A percentile compares a stretch with the other conserved stretches of the same genome.
Evolutionary conservation across 148 eudicot species (phyloP).

Genomic region (Heliosperma pusillum): DNA sequence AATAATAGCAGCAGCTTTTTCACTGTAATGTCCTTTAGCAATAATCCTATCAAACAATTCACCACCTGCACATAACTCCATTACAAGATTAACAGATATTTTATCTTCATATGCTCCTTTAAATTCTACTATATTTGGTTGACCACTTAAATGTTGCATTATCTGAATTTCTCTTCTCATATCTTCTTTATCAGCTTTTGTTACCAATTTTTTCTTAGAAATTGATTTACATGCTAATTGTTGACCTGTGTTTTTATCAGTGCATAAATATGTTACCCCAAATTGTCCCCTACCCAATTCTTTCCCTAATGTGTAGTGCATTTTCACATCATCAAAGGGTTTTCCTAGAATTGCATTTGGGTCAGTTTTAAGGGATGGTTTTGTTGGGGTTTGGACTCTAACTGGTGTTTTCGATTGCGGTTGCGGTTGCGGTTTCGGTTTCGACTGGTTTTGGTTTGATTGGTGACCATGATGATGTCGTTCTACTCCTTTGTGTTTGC

Average conservation of each 20-base stretch:
- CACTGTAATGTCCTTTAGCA: constrained; percentile 76
- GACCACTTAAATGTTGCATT: constrained; percentile 89
- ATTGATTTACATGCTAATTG: constrained; percentile 75
- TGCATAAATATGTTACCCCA: constrained; percentile 59
- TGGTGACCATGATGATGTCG: constrained; percentile 5
- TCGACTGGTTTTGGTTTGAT: constrained; percentile 15
- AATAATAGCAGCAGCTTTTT: constrained; percentile 63
- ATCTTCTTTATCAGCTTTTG: constrained; percentile 64
- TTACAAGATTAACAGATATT: constrained; percentile 59
- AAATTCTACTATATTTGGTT: constrained; percentile 70
- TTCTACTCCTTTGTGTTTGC: constrained; percentile 36
- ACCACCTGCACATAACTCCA: constrained; percentile 86
- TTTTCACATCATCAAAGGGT: constrained; percentile 64
- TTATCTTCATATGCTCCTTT: constrained; percentile 82
- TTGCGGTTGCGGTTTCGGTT: constrained; percentile 31
- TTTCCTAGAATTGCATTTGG: constrained; percentile 68
- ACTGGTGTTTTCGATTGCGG: constrained; percentile 32
- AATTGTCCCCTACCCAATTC: constrained; percentile 82
- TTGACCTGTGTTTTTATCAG: constrained; percentile 36
- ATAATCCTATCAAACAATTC: constrained; percentile 78
- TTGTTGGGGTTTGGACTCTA: constrained; percentile 28
- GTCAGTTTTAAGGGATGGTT: constrained; percentile 33
- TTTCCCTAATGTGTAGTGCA: constrained; percentile 48
- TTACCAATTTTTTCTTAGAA: constrained; percentile 65
- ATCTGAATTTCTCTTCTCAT: constrained; percentile 78